Base-by-base conservation (phyloP, 2,329 filamentous ascomycete genomes). In the Amylocarpus encephaloides region DNA sequence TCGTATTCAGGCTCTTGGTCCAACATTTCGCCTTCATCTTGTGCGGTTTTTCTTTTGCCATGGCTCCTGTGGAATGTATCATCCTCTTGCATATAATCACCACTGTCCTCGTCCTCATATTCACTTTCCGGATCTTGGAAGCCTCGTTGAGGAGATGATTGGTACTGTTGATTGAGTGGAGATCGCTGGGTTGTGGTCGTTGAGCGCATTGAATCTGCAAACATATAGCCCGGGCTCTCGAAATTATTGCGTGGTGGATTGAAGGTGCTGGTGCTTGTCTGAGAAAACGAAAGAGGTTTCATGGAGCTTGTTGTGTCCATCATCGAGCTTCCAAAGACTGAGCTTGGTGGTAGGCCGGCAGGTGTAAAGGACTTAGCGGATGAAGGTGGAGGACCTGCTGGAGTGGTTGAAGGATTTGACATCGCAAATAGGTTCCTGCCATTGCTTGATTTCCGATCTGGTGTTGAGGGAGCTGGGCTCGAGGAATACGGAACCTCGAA, bases 321-420 rank as follows among this genome's bases (percentile, higher is more conserved):
- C 53, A 73, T 71, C 13, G 78, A 77, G 63, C 71, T 76, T 46
- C 73, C 74, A 56, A 78, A 75, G 16, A 75, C 59, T 39, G 70
- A 70, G 6, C 73, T 72, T 26, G 76, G 74, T 42, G 77, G 77
- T 39, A 70, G 71, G 2, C 74, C 78, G 50, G 72, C 70, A 30
- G 78, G 78, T 18, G 78, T 80, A 48, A 78, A 79, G n/a, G 77
- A 80, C 54, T 66, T 65, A 22, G 69, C 67, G 51, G 69, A 71
- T 30, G 75, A 76, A 22, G 77, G 77, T 1, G 78, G 78, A 51
- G 70, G 72, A 36, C 77, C 78, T 42, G 75, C 76, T 46, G 79
- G 79, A 13, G 79, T 82, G 16, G 77, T 80, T 5, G 79, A 80
- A 40, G 74, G 69, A 32, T 66, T 65, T 36, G 61, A 59, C 36